Base-by-base conservation (phyloP, 2,329 filamentous ascomycete genomes). In the Ascochyta viciae-villosae region DNA sequence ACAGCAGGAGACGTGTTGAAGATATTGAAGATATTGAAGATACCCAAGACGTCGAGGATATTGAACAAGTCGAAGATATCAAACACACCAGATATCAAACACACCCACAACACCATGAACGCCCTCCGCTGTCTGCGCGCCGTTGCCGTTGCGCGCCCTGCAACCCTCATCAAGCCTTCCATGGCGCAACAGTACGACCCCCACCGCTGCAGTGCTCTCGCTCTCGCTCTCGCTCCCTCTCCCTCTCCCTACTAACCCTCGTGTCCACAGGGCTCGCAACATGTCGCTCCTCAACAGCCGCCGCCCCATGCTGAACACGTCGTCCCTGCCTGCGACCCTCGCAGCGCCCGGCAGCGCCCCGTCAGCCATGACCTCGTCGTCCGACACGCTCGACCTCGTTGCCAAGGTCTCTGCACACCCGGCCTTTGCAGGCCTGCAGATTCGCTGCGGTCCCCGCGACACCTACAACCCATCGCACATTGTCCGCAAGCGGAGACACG, bases 401-500 rank as follows among this genome's bases (percentile, higher is more conserved):
- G 68, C 66, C 31, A 74, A 74, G 52, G 70, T 76, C 35, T 75
- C 75, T 0, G 56, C 68, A 13, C 74, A 76, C 45, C 75, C 77
- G 1, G 70, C 67, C 2, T 60, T 79, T 8, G 67, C 69, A 9
- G 60, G 71, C 33, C 67, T 74, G 23, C 79, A 81, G 63, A 74
- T 80, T 22, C 74, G 80, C 37, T 78, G 76, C 62, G 78, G 77
- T 3, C 81, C 80, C 26, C 79, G 85, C 60, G 75, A 82, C 54
- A 88, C 86, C 27, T 87, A 80, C 66, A 83, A 84, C 51, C 85
- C 85, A 9, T 85, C 82, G 46, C 83, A 87, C 60, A 68, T 81
- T 40, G 83, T 87, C 38, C 79, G 86, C 70, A 88, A 88, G 76
- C 78, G 86, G 60, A 79, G 85, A 64, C 83, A 86, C 74, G 85